phyloP scores from a whole-genome alignment of 2,329 filamentous ascomycete genomes.

The Fusarium anguioides region DNA sequence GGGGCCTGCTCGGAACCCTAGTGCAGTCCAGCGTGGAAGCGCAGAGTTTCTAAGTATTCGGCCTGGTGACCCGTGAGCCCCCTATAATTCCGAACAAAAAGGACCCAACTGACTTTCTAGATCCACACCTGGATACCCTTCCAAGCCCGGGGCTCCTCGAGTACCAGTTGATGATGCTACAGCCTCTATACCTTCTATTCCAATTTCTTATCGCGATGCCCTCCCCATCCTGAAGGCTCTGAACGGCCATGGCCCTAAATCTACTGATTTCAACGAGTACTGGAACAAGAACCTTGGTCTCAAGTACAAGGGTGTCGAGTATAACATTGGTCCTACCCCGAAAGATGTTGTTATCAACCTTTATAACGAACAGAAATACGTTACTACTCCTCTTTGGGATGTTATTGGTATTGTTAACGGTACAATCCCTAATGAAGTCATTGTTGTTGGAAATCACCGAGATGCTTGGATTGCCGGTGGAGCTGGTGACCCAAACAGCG shows the following conservation, averaged over 20 bases:
- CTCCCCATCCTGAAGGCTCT: constrained; percentile 88
- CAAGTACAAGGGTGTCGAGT: constrained; percentile 81
- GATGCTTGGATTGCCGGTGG: constrained; percentile 93
- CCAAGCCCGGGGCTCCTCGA: constrained; percentile 86
- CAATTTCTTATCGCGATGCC: constrained; percentile 88
- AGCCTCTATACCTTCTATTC: constrained; percentile 88
- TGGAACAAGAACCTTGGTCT: constrained; percentile 80
- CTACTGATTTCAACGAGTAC: constrained; percentile 75
- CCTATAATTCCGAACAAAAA: constrained; percentile 1
- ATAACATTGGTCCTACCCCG: constrained; percentile 86
- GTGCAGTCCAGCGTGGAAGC: constrained; percentile 90
- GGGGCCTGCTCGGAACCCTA: constrained; percentile 87
- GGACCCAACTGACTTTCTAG: constrained; percentile 44
- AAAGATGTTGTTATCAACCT: constrained; percentile 77
- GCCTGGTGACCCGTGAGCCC: constrained; percentile 72
- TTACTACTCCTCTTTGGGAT: constrained; percentile 86
- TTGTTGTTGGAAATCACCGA: constrained; percentile 91
- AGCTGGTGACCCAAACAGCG: constrained; percentile 84
- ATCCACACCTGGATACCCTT: constrained; percentile 93
- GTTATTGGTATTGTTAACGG: constrained; percentile 94
- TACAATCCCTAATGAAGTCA: constrained; percentile 82
- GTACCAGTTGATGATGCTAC: constrained; percentile 75
- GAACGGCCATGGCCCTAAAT: constrained; percentile 86
- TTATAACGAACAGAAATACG: constrained; percentile 83
- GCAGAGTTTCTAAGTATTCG: constrained; percentile 80